These are phyloP conservation scores for Cercospora sesami DNA, from an alignment of 2,329 filamentous ascomycete genomes.

Conservation along the genomic window DNA sequence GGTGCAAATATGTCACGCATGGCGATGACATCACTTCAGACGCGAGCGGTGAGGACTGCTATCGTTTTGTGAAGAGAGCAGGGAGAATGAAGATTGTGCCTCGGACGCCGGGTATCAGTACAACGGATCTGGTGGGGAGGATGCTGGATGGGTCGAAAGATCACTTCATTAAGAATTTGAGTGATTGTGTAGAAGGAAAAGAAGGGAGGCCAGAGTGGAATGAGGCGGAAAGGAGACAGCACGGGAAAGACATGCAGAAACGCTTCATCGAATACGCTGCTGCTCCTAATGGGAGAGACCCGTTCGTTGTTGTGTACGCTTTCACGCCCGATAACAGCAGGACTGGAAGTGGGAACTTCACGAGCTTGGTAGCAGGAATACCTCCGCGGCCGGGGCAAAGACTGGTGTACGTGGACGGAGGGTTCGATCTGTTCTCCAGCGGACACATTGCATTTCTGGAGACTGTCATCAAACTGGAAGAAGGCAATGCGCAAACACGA, in stretches of 20 bases:
- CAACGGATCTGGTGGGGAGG: slow-evolving; percentile 94
- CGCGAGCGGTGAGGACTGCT: slow-evolving; percentile 90
- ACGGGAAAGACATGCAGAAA: slow-evolving; percentile 69
- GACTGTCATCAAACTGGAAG: slow-evolving; percentile 71
- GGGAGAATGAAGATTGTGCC: slow-evolving; percentile 95
- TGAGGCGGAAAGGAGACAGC: slow-evolving; percentile 63
- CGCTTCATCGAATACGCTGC: slow-evolving; percentile 84
- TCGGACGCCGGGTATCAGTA: slow-evolving; percentile 92
- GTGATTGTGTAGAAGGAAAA: slow-evolving; percentile 45
- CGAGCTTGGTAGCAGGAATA: slow-evolving; percentile 68
- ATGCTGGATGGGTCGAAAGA: slow-evolving; percentile 96
- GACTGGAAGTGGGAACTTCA: slow-evolving; percentile 26
- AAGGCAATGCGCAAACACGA: slow-evolving; percentile 63
- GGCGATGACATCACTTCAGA: slow-evolving; percentile 97
- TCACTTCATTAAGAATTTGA: slow-evolving; percentile 78
- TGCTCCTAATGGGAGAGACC: slow-evolving; percentile 74
- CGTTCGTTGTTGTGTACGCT: slow-evolving; percentile 81
- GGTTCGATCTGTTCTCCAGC: slow-evolving; percentile 94
- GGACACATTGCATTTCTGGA: slow-evolving; percentile 95
- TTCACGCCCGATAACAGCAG: slow-evolving; percentile 53
- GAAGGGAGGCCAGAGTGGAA: slow-evolving; percentile 72
- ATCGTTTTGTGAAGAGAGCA: slow-evolving; percentile 93
- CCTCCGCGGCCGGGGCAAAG: slow-evolving; percentile 73
- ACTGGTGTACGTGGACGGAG: slow-evolving; percentile 92
- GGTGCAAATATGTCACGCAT: slow-evolving; percentile 93